phyloP scores from a whole-genome alignment of 2,329 filamentous ascomycete genomes.

The Thielaviopsis punctulata region DNA sequence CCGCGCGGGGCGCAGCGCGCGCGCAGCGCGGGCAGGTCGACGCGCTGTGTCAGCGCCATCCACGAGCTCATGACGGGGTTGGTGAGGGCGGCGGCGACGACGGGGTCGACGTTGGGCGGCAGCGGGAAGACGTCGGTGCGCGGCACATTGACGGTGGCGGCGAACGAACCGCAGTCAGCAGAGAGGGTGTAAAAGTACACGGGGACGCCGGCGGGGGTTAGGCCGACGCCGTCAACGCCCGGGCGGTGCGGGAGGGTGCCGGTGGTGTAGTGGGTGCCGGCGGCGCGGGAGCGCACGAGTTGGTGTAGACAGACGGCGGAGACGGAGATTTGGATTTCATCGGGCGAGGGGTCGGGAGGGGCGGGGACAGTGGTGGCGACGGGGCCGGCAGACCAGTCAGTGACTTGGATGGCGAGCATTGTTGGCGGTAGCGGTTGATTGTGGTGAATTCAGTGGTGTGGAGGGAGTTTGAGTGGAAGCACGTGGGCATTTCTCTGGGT shows the following conservation, averaged over 20 bases:
- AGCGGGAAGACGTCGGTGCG: constrained; percentile 23
- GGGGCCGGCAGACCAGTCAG: neutral
- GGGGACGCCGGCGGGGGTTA: constrained; percentile 25
- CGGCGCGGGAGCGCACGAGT: constrained; percentile 34
- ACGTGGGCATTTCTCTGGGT: no score
- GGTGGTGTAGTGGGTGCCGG: constrained; percentile 36
- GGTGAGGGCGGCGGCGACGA: constrained; percentile 32
- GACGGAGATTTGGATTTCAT: constrained; percentile 27
- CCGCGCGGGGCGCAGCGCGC: constrained; percentile 13
- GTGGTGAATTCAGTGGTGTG: neutral
- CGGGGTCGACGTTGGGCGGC: constrained; percentile 27
- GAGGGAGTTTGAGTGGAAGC: no score
- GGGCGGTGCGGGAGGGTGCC: constrained; percentile 31
- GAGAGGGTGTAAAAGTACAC: constrained; percentile 29
- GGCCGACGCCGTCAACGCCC: constrained; percentile 36
- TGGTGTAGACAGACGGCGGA: constrained; percentile 34
- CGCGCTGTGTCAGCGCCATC: constrained; percentile 36
- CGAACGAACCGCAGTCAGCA: constrained; percentile 22
- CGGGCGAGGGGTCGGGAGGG: neutral
- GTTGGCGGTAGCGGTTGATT: neutral
- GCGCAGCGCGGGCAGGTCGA: constrained; percentile 11
- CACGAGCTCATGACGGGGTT: constrained; percentile 39
- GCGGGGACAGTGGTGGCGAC: neutral
- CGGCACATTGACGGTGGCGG: constrained; percentile 31
- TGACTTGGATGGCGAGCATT: neutral